Evolutionary conservation across 768 basidiomycete species (phyloP).

Genomic region (Rhizopogon sp.): DNA sequence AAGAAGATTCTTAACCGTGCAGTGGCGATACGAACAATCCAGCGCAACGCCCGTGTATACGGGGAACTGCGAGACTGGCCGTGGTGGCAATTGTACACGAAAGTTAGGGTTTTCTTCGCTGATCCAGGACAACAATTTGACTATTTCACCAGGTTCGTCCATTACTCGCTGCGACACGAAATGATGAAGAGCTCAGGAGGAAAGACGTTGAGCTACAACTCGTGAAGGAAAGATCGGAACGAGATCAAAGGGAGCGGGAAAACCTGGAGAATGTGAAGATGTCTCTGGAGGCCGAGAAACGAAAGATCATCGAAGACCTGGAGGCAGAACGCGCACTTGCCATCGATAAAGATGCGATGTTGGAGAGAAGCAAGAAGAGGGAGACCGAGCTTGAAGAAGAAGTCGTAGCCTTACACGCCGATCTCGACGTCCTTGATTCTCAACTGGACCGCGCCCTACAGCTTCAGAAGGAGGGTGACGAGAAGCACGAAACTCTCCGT

Average conservation of each 20-base stretch:
- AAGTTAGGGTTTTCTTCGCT: constrained; percentile 39
- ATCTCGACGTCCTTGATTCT: constrained; percentile 79
- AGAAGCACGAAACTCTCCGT: constrained; percentile 67
- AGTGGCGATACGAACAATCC: constrained; percentile 85
- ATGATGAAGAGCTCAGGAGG: constrained; percentile 84
- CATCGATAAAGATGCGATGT: constrained; percentile 76
- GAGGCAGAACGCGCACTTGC: constrained; percentile 76
- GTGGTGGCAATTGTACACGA: constrained; percentile 98
- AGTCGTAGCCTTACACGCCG: constrained; percentile 69
- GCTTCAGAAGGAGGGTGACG: constrained; percentile 74
- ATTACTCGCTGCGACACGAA: constrained; percentile 84
- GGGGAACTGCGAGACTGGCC: constrained; percentile 92
- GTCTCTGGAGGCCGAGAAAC: constrained; percentile 79
- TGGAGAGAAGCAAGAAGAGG: constrained; percentile 81
- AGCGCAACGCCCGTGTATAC: constrained; percentile 90
- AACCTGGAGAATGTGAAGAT: constrained; percentile 77
- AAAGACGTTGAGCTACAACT: constrained; percentile 82
- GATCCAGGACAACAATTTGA: constrained; percentile 8
- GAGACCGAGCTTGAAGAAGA: constrained; percentile 87
- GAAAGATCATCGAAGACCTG: constrained; percentile 74
- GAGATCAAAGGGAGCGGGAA: constrained; percentile 78
- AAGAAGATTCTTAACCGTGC: constrained; percentile 94
- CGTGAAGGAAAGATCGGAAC: constrained; percentile 79
- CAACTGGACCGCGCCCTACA: constrained; percentile 79
- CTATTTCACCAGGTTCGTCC: constrained; percentile 68